Base-by-base conservation (phyloP, 805 yeast species). In the Cyberlindnera euphorbiae region DNA sequence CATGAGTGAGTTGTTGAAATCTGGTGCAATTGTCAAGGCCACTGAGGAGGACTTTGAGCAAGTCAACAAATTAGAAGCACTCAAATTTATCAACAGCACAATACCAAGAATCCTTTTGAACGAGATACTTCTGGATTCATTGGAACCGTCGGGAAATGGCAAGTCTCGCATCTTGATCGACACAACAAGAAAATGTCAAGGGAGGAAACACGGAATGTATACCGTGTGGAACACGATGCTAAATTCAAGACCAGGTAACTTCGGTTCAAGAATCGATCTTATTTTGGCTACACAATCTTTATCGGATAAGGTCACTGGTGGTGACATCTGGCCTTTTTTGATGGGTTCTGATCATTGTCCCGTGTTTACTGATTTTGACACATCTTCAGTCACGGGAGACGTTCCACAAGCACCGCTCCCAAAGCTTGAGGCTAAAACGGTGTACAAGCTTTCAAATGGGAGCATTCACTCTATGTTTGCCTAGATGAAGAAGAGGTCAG, bases 321-420 rank as follows among this genome's bases (percentile, higher is more conserved):
- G 77, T 1, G 58, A 57, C 28, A 83, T 84, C n/a, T 71, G 83
- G 71, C 80, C 87, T 0, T 68, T 68, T 29, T 50, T 89, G 1
- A 63, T 73, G 55, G 98, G 98, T 0, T 86, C 96, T 0, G 98
- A 90, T 56, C 98, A 90, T 59, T 90, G 97, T 58, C 98, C 98
- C 0, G 75, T 87, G 0, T 87, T 58, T 52, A 69, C 87, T 1
- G 97, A 87, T 55, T 52, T 88, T 29, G 61, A 63, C 26, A 36
- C 56, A 7, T 31, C 32, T 2, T 26, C 27, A 0, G 25, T 45
- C 28, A 35, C 29, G 16, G 30, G 33, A 5, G 34, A n/a, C 3
- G 21, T 32, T 2, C 24, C 43, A 26, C 32, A 45, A 6, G 12
- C 9, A n/a, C 16, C 30, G 5, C 4, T 36, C 2, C 69, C 73